Evolutionary conservation across 345 rosid species (phyloP), one percentile per base, ranked within the genome.

Genomic region (Psidium guajava): DNA sequence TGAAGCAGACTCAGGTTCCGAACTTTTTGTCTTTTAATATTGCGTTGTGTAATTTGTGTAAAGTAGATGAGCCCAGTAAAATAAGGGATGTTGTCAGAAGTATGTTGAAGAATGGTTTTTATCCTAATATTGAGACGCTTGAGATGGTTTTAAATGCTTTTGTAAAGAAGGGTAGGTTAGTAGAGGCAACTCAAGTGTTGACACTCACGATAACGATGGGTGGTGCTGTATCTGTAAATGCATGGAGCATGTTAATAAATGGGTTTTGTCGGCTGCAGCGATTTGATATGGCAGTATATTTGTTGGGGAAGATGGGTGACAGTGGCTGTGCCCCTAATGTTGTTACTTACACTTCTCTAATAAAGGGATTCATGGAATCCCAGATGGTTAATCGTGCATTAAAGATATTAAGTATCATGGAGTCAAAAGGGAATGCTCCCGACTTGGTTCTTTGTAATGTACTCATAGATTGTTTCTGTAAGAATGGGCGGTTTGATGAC

Each of bases 371-470:
- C 74, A 83, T 93, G 84, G 92, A 92, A 57, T 86, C 87, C 47
- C 75, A 89, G 87, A 93, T 92, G 98, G 87, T 91, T 69, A 47
- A 77, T 28, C 54, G 81, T 53, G 98, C 95, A 55, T 87, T 89
- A 82, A 54, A 85, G 86, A 54, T 94, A 83, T 82, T 95, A 73
- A 82, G 85, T 69, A 27, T n/a, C 59, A 85, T 93, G 88, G 86
- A 89, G 50, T 87, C 92, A 13, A 74, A 83, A 57, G 96, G 95
- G 52, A 82, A 57, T 84, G 90, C 82, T 81, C 94, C 92, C 42
- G 95, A 95, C 87, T 90, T 94, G 88, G 89, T 92, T 88, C 90
- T 95, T 82, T 90, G 91, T 85, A 94, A 94, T 90, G 91, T 93
- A 25, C 86, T 94, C 87, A 94, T 94, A 74, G 90, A 91, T 87